phyloP scores from a whole-genome alignment of 2,329 filamentous ascomycete genomes.

The Aschersonia sp. region DNA sequence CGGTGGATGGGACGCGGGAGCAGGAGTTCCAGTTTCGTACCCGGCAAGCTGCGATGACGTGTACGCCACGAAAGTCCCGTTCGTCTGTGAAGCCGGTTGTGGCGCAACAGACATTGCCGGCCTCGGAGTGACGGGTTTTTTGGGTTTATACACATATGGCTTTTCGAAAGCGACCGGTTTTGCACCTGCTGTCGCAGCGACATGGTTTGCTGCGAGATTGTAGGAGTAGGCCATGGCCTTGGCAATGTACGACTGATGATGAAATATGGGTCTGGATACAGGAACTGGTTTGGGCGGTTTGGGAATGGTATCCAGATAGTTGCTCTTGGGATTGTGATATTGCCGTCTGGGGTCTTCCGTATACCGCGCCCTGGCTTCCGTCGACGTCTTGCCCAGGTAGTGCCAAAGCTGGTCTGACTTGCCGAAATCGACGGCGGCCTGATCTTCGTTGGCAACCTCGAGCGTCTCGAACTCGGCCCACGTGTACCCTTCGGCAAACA shows the following conservation, averaged over 20 bases:
- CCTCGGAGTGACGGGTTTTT: constrained; percentile 15
- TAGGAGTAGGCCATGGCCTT: constrained; percentile 7
- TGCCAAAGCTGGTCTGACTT: constrained; percentile 72
- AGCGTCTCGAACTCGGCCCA: constrained; percentile 71
- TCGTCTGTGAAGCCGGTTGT: too few relatives aligned
- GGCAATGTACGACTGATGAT: constrained; percentile 3
- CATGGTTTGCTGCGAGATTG: constrained; percentile 2
- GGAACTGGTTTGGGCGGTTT: constrained; percentile 29
- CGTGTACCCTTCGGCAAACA: constrained; percentile 51
- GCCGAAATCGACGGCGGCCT: constrained; percentile 55
- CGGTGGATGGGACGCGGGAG: too few relatives aligned
- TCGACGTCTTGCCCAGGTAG: constrained; percentile 75
- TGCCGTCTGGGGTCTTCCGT: constrained; percentile 54
- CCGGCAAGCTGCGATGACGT: too few relatives aligned
- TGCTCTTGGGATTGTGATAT: constrained; percentile 53
- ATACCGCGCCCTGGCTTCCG: constrained; percentile 81
- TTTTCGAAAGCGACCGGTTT: constrained; percentile 20
- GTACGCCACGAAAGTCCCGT: too few relatives aligned
- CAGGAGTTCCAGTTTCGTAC: too few relatives aligned
- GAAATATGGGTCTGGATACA: constrained; percentile 8
- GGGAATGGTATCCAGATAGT: constrained; percentile 57
- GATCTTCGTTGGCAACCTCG: constrained; percentile 39
- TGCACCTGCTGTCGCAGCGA: not conserved
- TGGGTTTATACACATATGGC: constrained; percentile 39
- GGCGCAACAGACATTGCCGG: constrained; percentile 2